Evolutionary conservation across 345 rosid genomes (phyloP), one percentile per base, ranked within the genome.

Genomic region (Syzygium aromaticum): DNA sequence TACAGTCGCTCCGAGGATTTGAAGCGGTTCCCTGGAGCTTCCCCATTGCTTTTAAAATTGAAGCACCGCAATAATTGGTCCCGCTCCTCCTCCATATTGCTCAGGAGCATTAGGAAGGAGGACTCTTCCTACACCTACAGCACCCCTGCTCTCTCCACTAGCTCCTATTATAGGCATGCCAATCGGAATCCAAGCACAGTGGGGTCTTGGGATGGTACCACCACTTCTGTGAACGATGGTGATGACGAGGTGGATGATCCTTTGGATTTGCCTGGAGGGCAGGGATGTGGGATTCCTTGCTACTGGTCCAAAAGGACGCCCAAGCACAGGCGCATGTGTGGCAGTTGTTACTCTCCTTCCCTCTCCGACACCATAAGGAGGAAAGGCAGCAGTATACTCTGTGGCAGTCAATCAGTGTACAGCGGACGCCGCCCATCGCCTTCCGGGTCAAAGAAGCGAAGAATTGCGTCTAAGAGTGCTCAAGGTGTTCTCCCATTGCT

Each of bases 251-350:
- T 91, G 87, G 98, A 94, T 90, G 98, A 95, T 90, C 91, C 92
- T 86, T 88, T 96, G 90, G 98, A 98, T 90, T 92, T 98, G 78
- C 97, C 97, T 5, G 98, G 96, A 85, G 92, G 94, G 52, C 96
- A 93, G 88, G 99, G 99, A 30, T 98, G 99, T 89, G 99, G 99
- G 33, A 96, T 98, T 87, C 97, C 99, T 30, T 96, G 98, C 90
- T 98, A 96, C 87, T 96, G 99, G 98, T 92, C 97, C 1, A 98
- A 91, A 91, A 95, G 95, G 90, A 93, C 96, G 1, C 93, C 96
- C 28, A 94, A 93, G 90, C 96, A 94, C 89, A 92, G 96, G 90
- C 94, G 95, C 52, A 90, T 77, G 40, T 96, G 97, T 61, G 89
- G 95, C 86, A 95, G 97, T 88, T 95, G 98, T 90, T 95, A 90